Evolutionary conservation across 352 stramenopile genomes (phyloP).

Genomic region (Globisporangium paroecandrum): DNA sequence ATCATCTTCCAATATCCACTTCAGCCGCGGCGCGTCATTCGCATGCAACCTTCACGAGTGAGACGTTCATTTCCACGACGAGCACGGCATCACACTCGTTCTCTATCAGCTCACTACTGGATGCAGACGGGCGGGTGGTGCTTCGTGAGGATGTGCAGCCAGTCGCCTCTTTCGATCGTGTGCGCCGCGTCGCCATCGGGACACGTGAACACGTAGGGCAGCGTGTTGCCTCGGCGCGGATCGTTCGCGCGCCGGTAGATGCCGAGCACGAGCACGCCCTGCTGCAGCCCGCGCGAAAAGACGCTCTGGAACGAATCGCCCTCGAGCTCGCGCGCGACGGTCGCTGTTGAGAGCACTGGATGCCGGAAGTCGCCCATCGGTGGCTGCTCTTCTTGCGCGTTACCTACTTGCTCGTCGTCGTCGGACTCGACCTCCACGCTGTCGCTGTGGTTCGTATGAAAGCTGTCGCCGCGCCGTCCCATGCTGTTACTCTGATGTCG

Average conservation of each 20-base stretch:
- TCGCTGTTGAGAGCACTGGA: constrained; percentile 32
- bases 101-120: constrained; percentile 14
- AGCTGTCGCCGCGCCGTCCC: neutral
- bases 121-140: constrained; percentile 26
- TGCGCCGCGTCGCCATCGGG: constrained; percentile 28
- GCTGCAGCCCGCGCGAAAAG: constrained; percentile 34
- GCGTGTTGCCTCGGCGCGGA: constrained; percentile 32
- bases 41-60: neutral
- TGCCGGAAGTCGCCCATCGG: constrained; percentile 13
- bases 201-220: constrained; percentile 60
- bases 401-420: constrained; percentile 1
- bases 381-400: constrained; percentile 13
- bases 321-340: constrained; percentile 29
- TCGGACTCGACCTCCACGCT: neutral
- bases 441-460: neutral
- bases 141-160: constrained; percentile 40
- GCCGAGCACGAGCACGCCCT: constrained; percentile 42
- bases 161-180: constrained; percentile 34
- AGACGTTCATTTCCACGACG: neutral
- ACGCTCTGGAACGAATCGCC: constrained; percentile 37
- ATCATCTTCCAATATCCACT: neutral
- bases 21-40: neutral
- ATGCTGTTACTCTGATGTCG: neutral
- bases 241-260: constrained; percentile 43
- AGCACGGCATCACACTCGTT: neutral